A percentile compares a stretch with the other conserved stretches of the same genome.
phyloP scores from a whole-genome alignment of 2,329 filamentous ascomycete genomes.

The Fusarium irregulare region DNA sequence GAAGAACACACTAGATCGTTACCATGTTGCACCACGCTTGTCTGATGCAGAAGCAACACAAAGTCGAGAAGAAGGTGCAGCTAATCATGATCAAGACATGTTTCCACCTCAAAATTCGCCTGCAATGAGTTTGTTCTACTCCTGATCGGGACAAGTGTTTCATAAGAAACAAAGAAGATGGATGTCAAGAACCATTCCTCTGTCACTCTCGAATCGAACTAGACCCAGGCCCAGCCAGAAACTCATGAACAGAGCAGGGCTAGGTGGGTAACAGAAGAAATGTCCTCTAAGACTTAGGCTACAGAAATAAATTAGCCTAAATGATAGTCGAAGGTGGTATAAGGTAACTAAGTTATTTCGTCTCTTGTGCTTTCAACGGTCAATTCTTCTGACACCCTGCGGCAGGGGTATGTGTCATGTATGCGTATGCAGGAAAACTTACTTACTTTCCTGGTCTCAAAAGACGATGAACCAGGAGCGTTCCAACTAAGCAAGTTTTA shows the following conservation, averaged over 20 bases:
- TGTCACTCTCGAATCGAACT: background rate
- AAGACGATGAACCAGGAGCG: background rate
- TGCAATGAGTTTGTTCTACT: constrained; percentile 25
- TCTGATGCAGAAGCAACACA: constrained; percentile 18
- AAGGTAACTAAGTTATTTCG: too few species aligned
- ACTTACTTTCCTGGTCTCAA: background rate
- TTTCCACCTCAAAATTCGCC: constrained; percentile 17
- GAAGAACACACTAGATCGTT: constrained; percentile 18
- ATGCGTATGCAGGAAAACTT: background rate
- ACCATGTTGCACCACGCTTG: constrained; percentile 22
- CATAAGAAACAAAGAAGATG: background rate
- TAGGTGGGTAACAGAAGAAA: too few species aligned
- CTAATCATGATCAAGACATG: constrained; percentile 11
- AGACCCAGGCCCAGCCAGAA: background rate
- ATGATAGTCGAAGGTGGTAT: too few species aligned
- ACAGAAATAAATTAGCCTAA: too few species aligned
- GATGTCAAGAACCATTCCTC: background rate
- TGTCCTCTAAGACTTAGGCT: too few species aligned
- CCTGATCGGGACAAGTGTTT: constrained; percentile 15
- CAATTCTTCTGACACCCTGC: too few species aligned
- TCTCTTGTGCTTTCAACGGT: too few species aligned
- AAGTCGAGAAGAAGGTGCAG: constrained; percentile 7
- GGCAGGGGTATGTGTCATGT: background rate
- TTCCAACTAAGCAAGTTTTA: background rate
- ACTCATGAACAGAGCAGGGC: background rate